A percentile compares a stretch with the other conserved stretches of the same genome.
Conservation (phyloP, 2,329 filamentous ascomycete genomes). For the Dactylellina haptotyla region DNA sequence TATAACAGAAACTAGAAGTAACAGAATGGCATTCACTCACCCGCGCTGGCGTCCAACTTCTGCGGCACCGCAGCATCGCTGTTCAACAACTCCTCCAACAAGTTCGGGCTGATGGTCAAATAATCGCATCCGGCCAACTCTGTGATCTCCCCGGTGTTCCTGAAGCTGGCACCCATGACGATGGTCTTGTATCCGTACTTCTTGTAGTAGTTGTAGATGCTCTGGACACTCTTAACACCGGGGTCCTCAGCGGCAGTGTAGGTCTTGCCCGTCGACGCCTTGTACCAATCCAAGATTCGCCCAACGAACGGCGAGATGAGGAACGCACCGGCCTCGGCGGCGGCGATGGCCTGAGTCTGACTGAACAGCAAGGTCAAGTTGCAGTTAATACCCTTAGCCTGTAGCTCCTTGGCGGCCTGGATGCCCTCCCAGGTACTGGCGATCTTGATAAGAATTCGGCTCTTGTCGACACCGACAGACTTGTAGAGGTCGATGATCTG, state of each 20-base stretch:
- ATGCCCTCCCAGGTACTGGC: conserved; percentile 99
- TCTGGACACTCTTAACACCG: conserved; percentile 90
- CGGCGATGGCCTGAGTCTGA: conserved; percentile 89
- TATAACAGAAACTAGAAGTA: background rate
- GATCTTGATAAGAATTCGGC: conserved; percentile 97
- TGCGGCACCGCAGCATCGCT: conserved; percentile 82
- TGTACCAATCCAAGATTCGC: conserved; percentile 99
- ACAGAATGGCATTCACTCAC: conserved; percentile 11
- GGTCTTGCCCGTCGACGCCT: conserved; percentile 92
- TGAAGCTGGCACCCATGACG: conserved; percentile 99
- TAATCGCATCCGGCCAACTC: conserved; percentile 99
- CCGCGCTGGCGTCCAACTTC: conserved; percentile 83
- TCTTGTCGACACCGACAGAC: conserved; percentile 87
- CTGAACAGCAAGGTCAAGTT: conserved; percentile 99
- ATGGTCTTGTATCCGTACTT: conserved; percentile 99
- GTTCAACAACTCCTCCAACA: conserved; percentile 93
- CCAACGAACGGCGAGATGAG: conserved; percentile 99
- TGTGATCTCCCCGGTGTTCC: conserved; percentile 94
- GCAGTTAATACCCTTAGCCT: conserved; percentile 95
- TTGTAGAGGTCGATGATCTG: conserved; percentile 99
- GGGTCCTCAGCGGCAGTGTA: conserved; percentile 91
- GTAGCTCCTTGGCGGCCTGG: conserved; percentile 96
- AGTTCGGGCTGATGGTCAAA: conserved; percentile 95
- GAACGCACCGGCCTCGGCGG: conserved; percentile 93
- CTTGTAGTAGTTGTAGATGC: conserved; percentile 99